These are phyloP conservation scores for Apostasia shenzhenica DNA, from an alignment of 106 monocot species.

Conservation along the genomic window DNA sequence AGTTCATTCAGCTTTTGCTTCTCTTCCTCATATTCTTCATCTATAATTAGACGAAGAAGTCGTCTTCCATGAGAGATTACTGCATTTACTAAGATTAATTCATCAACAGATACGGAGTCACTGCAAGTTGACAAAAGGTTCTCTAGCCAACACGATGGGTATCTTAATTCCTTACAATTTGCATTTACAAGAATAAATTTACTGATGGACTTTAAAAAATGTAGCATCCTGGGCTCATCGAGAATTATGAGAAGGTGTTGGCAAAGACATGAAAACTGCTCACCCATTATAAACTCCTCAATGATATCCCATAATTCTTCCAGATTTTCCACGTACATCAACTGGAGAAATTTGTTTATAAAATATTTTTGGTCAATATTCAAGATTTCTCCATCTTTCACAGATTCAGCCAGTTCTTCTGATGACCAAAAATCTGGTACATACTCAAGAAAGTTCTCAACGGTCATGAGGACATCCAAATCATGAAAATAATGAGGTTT, in stretches of 20 bases:
- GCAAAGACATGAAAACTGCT: conserved; percentile 62
- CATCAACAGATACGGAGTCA: conserved; percentile 37
- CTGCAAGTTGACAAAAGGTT: conserved; percentile 32
- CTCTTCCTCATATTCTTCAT: conserved; percentile 69
- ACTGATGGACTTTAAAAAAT: conserved; percentile 50
- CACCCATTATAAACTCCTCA: conserved; percentile 58
- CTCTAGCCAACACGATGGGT: conserved; percentile 68
- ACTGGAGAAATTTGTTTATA: conserved; percentile 48
- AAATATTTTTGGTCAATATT: conserved; percentile 67
- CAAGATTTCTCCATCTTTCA: conserved; percentile 86
- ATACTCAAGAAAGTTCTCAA: conserved; percentile 89
- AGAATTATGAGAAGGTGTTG: conserved; percentile 58
- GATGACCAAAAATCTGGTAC: conserved; percentile 94
- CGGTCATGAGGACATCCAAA: conserved; percentile 71
- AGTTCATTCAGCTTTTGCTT: conserved; percentile 40
- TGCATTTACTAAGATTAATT: conserved; percentile 62
- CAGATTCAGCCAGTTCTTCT: conserved; percentile 72
- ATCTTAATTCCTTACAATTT: conserved; percentile 38
- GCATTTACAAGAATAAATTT: conserved; percentile 12
- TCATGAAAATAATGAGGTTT: conserved; percentile 95
- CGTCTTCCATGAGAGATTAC: conserved; percentile 64
- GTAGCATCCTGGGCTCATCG: conserved; percentile 48
- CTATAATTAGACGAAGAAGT: conserved; percentile 47
- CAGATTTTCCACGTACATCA: conserved; percentile 73
- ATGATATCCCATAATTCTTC: conserved; percentile 59